Base-by-base conservation (phyloP, 768 basidiomycete genomes). In the Russula foetens region DNA sequence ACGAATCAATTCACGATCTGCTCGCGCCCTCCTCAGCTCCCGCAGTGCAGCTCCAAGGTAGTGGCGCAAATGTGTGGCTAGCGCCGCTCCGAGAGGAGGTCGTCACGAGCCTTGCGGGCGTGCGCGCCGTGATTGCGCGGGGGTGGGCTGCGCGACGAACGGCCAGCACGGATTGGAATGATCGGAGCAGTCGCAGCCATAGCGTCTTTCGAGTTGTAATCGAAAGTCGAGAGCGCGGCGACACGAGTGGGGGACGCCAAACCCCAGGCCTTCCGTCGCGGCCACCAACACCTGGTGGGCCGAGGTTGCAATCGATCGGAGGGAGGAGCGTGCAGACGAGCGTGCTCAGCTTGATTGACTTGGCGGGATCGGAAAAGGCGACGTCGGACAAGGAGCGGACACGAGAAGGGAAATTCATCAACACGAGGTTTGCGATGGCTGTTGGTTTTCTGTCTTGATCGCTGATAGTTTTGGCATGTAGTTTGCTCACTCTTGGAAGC, bases 141-240 rank as follows among this genome's bases (percentile, higher is more conserved):
- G 96, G 96, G 5, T 92, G 97, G 70, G 84, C 87, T 4, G 86
- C 92, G 68, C 77, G 96, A 52, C 78, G 92, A 62, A 97, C 94
- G 4, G 95, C 94, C 0, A 90, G 85, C 66, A 99, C 97, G n/a
- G 96, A 99, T 69, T 99, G 96, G 96, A 99, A 99, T 70, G 90
- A 94, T 67, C 76, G 96, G 60, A 94, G 91, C 75, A 93, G 91
- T 70, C 79, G 96, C 35, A 94, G 92, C 75, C 96, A 98, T 71
- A 91, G 89, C 65, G 90, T 98, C 0, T 97, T 98, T 72, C 77
- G 94, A 31, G 81, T 98, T 29, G 95, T 98, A 0, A 85, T 96
- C 52, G 93, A 97, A 72, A 92, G 90, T 67, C 76, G 91, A 55
- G 90, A 86, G 68, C 75, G 85, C 57, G 84, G 81, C 0, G 85